Conservation (phyloP, 495 filamentous ascomycete species). For the Penicillium lividum region DNA sequence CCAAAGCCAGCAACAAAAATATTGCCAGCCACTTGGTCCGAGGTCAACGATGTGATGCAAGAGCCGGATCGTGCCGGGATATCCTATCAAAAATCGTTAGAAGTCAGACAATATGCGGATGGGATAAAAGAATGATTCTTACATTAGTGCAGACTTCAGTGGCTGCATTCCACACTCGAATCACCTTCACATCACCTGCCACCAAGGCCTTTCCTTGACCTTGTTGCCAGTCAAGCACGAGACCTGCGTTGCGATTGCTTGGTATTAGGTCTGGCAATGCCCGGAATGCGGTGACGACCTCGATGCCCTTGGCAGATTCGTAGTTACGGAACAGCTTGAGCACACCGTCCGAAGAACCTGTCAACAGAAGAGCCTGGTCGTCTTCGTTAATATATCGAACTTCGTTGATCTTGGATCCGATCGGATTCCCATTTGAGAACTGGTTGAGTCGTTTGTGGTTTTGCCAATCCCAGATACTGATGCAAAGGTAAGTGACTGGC, state of each 20-base stretch:
- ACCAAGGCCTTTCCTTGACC: slow-evolving; percentile 92
- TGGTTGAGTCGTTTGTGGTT: slow-evolving; percentile 68
- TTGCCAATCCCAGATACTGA: slow-evolving; percentile 90
- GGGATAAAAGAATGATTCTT: slow-evolving; percentile 20
- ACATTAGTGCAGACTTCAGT: slow-evolving; percentile 86
- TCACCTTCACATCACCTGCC: slow-evolving; percentile 93
- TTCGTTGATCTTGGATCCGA: slow-evolving; percentile 89
- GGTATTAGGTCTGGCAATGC: slow-evolving; percentile 90
- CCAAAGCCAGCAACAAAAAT: slow-evolving; percentile 96
- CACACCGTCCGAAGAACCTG: slow-evolving; percentile 90
- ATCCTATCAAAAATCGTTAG: slow-evolving; percentile 51
- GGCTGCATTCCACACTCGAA: slow-evolving; percentile 92
- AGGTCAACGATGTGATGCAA: slow-evolving; percentile 92
- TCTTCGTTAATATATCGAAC: slow-evolving; percentile 98
- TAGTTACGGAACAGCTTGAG: slow-evolving; percentile 94
- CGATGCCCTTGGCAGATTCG: slow-evolving; percentile 63
- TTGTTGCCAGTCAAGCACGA: slow-evolving; percentile 98
- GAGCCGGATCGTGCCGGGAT: slow-evolving; percentile 95
- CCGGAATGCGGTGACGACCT: slow-evolving; percentile 90
- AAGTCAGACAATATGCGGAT: background rate
- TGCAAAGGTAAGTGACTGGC: slow-evolving; percentile 27
- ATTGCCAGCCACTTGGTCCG: slow-evolving; percentile 94
- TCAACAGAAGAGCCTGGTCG: slow-evolving; percentile 91
- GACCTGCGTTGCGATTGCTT: slow-evolving; percentile 86
- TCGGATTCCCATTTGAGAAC: slow-evolving; percentile 92